Base-by-base conservation (phyloP, 306 rosid species). In the Dalbergia oliveri region DNA sequence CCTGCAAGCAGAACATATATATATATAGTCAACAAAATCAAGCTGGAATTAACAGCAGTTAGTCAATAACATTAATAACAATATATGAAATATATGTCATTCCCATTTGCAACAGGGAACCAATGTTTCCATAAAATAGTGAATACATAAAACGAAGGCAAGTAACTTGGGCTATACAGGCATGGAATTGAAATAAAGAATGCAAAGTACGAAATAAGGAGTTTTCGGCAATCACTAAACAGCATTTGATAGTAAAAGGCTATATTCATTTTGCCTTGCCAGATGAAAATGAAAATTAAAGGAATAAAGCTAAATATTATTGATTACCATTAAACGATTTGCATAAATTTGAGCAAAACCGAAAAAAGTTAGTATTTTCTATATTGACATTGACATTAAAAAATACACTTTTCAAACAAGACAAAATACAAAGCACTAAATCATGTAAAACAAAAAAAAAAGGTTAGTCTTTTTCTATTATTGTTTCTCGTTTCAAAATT, bases 1-100 rank as follows among this genome's bases (percentile, higher is more conserved):
- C 97, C 99, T 96, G 96, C 87, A 79, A 53, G 47, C 41, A 77
- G 76, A 75, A 76, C 62, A 65, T 68, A 63, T 58, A 73, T 26
- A 26, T 26, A 37, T 37, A 37, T 4, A 37, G 64, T 39, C 78
- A 59, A 63, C 51, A 69, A 39, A 44, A 83, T 54, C 69, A 73
- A 73, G 82, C 66, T 23, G 66, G 68, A 19, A 82, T 69, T 62
- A 43, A 63, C 50, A 59, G 66, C 72, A 45, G 50, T 34, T 49
- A 50, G n/a, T 33, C 35, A 47, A 61, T 64, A 8, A 26, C 21
- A 72, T 61, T 34, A 11, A 16, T 79, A 84, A 50, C 54, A 43
- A 15, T 1, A 81, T 13, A 37, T 3, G 77, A 13, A 37, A 70
- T 49, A 70, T 16, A 70, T 54, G 58, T 19, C 18, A 47, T 44